These are phyloP conservation scores for Yamadazyma jaroonii DNA, from an alignment of 1,139 yeast genomes.

Conservation along the genomic window DNA sequence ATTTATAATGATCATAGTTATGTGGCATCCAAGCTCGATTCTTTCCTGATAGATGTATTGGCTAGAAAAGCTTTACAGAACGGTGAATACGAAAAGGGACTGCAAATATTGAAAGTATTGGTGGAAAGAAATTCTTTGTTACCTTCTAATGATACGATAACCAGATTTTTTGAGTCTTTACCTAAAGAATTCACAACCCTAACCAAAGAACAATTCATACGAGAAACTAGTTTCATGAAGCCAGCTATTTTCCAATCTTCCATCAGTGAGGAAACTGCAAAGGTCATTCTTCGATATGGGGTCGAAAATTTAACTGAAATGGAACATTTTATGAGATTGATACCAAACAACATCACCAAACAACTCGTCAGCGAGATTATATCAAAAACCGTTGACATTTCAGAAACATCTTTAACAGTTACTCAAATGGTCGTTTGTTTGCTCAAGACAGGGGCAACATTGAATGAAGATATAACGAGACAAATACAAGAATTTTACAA, in stretches of 20 bases:
- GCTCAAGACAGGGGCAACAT: slow-evolving; percentile 4
- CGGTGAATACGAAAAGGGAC: slow-evolving; percentile 18
- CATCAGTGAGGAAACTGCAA: slow-evolving; percentile 18
- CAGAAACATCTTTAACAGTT: slow-evolving; percentile 1
- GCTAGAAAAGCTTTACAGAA: slow-evolving; percentile 18
- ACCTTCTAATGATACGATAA: slow-evolving; percentile 28
- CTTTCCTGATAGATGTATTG: slow-evolving; percentile 24
- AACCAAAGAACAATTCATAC: slow-evolving; percentile 12
- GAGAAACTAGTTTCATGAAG: slow-evolving; percentile 29
- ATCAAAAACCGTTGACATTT: slow-evolving; percentile 12
- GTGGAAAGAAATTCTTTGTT: slow-evolving; percentile 17
- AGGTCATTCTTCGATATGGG: slow-evolving; percentile 20
- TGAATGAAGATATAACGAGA: not conserved
- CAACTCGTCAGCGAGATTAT: slow-evolving; percentile 15
- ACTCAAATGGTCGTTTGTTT: slow-evolving; percentile 8
- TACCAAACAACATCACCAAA: slow-evolving; percentile 16
- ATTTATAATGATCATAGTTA: slow-evolving; percentile 1
- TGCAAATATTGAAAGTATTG: slow-evolving; percentile 18
- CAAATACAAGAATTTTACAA: slow-evolving; percentile 1
- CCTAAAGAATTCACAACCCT: slow-evolving; percentile 4
- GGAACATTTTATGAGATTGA: slow-evolving; percentile 25
- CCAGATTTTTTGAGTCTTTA: slow-evolving; percentile 18
- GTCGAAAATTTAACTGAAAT: slow-evolving; percentile 22
- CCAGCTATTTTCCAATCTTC: slow-evolving; percentile 27
- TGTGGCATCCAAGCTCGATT: slow-evolving; percentile 14